Percentiles rank a stretch among this genome's conserved stretches.
These are phyloP conservation scores for Emmonsiellopsis sp. DNA, from an alignment of 2,329 filamentous ascomycete species.

Conservation along the genomic window DNA sequence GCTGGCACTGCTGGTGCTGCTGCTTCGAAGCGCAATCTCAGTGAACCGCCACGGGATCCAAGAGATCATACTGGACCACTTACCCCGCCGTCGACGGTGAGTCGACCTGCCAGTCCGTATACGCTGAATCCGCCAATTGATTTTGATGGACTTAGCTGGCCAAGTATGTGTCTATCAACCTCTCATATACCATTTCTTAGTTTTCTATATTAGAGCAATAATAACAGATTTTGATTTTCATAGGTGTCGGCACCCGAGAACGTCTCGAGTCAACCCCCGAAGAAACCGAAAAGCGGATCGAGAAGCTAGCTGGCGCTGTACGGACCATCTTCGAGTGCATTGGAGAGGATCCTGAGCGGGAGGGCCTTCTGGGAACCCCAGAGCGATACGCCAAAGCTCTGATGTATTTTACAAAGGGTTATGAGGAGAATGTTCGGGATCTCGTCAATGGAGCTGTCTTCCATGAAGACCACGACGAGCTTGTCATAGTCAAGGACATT, in stretches of 20 bases:
- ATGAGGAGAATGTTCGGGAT: slow-evolving; percentile 86
- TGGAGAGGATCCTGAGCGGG: slow-evolving; percentile 56
- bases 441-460: slow-evolving; percentile 93
- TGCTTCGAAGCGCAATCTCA: slow-evolving; percentile 23
- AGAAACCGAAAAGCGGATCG: slow-evolving; percentile 47
- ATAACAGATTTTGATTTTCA: neutral
- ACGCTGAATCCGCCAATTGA: slow-evolving; percentile 42
- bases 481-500: slow-evolving; percentile 97
- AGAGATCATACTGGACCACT: slow-evolving; percentile 43
- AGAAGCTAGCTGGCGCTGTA: slow-evolving; percentile 55
- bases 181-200: neutral
- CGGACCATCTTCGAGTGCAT: slow-evolving; percentile 57
- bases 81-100: slow-evolving; percentile 44
- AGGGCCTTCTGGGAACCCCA: slow-evolving; percentile 59
- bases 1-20: neutral
- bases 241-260: slow-evolving; percentile 39
- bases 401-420: slow-evolving; percentile 92
- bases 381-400: slow-evolving; percentile 90
- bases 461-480: slow-evolving; percentile 90
- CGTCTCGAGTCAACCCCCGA: slow-evolving; percentile 50
- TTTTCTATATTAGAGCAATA: neutral
- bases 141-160: slow-evolving; percentile 45
- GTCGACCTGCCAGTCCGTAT: slow-evolving; percentile 42
- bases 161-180: slow-evolving; percentile 32
- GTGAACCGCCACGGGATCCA: slow-evolving; percentile 44